Conservation (phyloP, 257 asterid genomes). For the Solanum pennellii region DNA sequence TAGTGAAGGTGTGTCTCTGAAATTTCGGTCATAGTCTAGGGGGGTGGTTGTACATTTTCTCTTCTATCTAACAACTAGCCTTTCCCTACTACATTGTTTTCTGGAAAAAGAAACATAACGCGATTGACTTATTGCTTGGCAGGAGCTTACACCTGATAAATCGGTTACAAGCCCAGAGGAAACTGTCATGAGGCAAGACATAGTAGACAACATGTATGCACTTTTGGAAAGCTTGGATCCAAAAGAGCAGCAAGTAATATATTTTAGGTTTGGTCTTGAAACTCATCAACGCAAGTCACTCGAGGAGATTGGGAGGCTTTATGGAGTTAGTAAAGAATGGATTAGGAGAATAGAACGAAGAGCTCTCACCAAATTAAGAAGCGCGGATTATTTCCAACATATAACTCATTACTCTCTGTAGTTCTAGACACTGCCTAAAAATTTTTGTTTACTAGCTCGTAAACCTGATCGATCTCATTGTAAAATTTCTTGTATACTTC, state of each 20-base stretch:
- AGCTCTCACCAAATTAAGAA: constrained; percentile 55
- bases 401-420: constrained; percentile 13
- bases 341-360: constrained; percentile 56
- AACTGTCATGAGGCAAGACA: constrained; percentile 34
- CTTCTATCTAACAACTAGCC: not conserved
- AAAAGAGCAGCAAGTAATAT: constrained; percentile 55
- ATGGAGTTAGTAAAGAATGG: constrained; percentile 88
- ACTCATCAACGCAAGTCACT: constrained; percentile 47
- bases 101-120: not conserved
- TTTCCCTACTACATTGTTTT: not conserved
- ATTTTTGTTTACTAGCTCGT: not conserved
- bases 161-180: constrained; percentile 52
- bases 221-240: constrained; percentile 53
- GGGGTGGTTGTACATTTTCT: no score
- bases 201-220: constrained; percentile 26
- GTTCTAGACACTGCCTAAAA: not conserved
- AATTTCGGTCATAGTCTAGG: no score
- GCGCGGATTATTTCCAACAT: constrained; percentile 23
- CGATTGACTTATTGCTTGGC: not conserved
- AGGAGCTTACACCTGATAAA: constrained; percentile 59
- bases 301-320: constrained; percentile 62
- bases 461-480: not conserved
- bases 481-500: not conserved
- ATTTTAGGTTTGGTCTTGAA: constrained; percentile 65
- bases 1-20: no score